Evolutionary conservation across 2,329 filamentous ascomycete species (phyloP).

Genomic region (Teratosphaeria nubilosa): DNA sequence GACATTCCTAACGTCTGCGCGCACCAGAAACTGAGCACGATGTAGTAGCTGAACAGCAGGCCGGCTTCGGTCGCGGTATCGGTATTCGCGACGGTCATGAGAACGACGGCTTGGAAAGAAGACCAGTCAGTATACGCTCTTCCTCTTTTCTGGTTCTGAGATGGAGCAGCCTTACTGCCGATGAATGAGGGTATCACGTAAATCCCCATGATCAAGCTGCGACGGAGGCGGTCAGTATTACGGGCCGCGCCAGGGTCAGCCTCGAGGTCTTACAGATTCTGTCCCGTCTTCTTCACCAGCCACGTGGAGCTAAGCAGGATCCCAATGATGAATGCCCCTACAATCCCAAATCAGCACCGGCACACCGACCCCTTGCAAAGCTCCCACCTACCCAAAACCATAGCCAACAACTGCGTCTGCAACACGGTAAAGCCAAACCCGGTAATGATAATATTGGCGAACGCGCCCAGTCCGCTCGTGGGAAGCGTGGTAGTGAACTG

Average conservation of each 20-base stretch:
- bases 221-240: background rate
- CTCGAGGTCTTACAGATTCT: constrained; percentile 45
- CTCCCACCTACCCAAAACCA: constrained; percentile 49
- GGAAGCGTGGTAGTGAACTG: constrained; percentile 63
- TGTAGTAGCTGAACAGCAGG: constrained; percentile 60
- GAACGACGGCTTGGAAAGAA: constrained; percentile 42
- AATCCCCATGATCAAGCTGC: constrained; percentile 45
- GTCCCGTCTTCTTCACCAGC: constrained; percentile 57
- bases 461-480: constrained; percentile 61
- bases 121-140: background rate
- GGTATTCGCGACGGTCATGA: constrained; percentile 57
- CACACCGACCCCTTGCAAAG: background rate
- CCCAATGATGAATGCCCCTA: constrained; percentile 58
- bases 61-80: constrained; percentile 52
- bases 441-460: constrained; percentile 64
- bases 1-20: constrained; percentile 32
- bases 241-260: background rate
- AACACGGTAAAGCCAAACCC: constrained; percentile 55
- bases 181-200: constrained; percentile 59
- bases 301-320: constrained; percentile 57
- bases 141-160: background rate
- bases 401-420: constrained; percentile 62
- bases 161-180: constrained; percentile 35
- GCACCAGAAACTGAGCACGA: constrained; percentile 68
- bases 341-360: background rate